Base-by-base conservation (phyloP, 2,329 filamentous ascomycete genomes). In the Trichoderma harzianum region DNA sequence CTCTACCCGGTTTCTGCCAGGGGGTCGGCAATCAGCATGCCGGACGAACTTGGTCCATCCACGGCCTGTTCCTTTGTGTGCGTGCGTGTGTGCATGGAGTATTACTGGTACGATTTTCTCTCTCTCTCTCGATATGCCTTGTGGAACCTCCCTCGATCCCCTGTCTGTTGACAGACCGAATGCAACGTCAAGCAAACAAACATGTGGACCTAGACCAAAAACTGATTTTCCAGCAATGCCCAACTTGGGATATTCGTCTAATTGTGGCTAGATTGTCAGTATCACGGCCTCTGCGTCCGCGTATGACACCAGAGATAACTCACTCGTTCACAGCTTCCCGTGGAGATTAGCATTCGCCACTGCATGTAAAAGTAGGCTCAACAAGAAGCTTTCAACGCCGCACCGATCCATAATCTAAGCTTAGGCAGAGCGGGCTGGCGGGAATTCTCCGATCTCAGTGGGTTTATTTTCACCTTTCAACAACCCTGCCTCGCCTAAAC, bases 361-460 rank as follows among this genome's bases (percentile, higher is more conserved):
- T 6, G 21, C 5, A 24, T 6, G 11, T 3, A 53, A 53, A 51
- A 3, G 10, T n/a, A 67, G 21, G 14, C 65, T 68, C 65, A 34
- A 51, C 7, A 47, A 39, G 8, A 28, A 34, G 36, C 47, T 53
- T 53, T 53, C n/a, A 24, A 24, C 43, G 43, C 16, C 62, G 62
- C 26, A 24, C 30, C 43, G 65, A 32, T 58, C 36, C 55, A 32
- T 36, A 26, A 69, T 69, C 65, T 51, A 51, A 69, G 24, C 36
- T 60, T 26, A 47, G 36, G 26, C 12, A 14, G 26, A n/a, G 21
- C 53, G 55, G 65, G 43, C 43, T 53, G 28, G 43, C 26, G 11
- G 65, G 55, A 69, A 58, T 21, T 69, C 65, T 69, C 65, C 65
- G 65, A 51, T 43, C 26, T 28, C 36, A n/a, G 36, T 47, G 36